Evolutionary conservation across 2,329 filamentous ascomycete genomes (phyloP).

Genomic region (Xylaria sp.): DNA sequence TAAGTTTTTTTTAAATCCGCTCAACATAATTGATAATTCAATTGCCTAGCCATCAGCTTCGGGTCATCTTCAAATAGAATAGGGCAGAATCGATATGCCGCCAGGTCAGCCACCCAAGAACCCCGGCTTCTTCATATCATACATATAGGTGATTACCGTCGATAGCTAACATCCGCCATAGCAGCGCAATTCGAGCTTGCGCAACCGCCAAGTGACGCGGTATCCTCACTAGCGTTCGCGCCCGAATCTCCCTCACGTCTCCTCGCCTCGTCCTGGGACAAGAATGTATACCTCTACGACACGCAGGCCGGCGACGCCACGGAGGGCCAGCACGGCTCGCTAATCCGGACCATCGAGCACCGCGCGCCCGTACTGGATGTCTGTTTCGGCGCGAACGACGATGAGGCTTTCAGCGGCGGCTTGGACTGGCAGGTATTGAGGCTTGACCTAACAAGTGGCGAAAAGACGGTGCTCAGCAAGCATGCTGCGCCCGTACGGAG

Average conservation of each 20-base stretch:
- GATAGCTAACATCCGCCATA: conserved; percentile 46
- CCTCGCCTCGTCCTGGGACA: conserved; percentile 96
- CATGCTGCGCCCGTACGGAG: conserved; percentile 84
- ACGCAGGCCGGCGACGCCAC: conserved; percentile 59
- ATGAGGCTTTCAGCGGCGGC: conserved; percentile 86
- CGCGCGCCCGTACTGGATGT: conserved; percentile 89
- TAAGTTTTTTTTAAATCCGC: background rate
- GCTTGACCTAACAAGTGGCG: conserved; percentile 77
- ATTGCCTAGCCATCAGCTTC: background rate
- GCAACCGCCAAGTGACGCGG: conserved; percentile 84
- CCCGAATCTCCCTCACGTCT: conserved; percentile 78
- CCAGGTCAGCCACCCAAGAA: conserved; percentile 40
- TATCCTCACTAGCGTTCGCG: conserved; percentile 88
- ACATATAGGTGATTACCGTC: no score
- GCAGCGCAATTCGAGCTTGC: conserved; percentile 84
- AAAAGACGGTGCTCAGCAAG: conserved; percentile 79
- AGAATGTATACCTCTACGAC: conserved; percentile 90
- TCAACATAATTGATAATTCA: background rate
- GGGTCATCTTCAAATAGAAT: background rate
- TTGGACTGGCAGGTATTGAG: conserved; percentile 87
- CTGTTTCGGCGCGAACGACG: conserved; percentile 85
- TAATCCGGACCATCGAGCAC: conserved; percentile 81
- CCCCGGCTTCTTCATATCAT: background rate
- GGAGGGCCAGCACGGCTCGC: conserved; percentile 63
- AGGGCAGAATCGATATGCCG: conserved; percentile 39